phyloP scores from a whole-genome alignment of 2,329 filamentous ascomycete genomes.

The Stylonectria norvegica region DNA sequence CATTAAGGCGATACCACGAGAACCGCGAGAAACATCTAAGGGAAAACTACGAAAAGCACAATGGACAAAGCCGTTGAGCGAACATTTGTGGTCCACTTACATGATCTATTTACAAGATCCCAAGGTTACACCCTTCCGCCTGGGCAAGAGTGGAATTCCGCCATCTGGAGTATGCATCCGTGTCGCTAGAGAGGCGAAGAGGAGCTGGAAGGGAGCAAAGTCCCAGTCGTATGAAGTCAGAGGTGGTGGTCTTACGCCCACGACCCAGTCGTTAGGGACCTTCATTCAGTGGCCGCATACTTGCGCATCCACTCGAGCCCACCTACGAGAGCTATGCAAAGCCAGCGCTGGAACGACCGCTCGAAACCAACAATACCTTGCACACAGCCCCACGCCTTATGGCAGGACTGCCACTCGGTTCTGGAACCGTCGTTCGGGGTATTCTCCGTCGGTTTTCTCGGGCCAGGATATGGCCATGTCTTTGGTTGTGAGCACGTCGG shows the following conservation, averaged over 20 bases:
- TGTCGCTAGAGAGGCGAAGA: slow-evolving; percentile 62
- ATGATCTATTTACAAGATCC: slow-evolving; percentile 63
- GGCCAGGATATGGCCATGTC: slow-evolving; percentile 62
- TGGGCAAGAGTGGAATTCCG: slow-evolving; percentile 61
- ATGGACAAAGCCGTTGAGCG: slow-evolving; percentile 64
- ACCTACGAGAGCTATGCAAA: slow-evolving; percentile 61
- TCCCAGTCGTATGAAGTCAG: slow-evolving; percentile 35
- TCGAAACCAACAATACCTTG: slow-evolving; percentile 45
- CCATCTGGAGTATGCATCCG: slow-evolving; percentile 62
- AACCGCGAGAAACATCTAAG: slow-evolving; percentile 13
- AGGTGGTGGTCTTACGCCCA: slow-evolving; percentile 56
- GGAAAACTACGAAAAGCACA: slow-evolving; percentile 47
- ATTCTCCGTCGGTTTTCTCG: slow-evolving; percentile 50
- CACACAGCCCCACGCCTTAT: slow-evolving; percentile 55
- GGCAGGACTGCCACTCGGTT: slow-evolving; percentile 47
- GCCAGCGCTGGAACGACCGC: slow-evolving; percentile 46
- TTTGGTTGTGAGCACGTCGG: slow-evolving; percentile 59
- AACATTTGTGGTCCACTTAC: slow-evolving; percentile 65
- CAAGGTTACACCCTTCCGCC: slow-evolving; percentile 62
- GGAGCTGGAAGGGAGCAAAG: slow-evolving; percentile 63
- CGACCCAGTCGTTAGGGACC: slow-evolving; percentile 42
- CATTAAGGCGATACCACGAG: slow-evolving; percentile 23
- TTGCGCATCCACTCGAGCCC: slow-evolving; percentile 57
- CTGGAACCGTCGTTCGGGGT: slow-evolving; percentile 47
- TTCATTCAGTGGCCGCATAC: slow-evolving; percentile 64